phyloP scores from a whole-genome alignment of 805 yeast genomes.

The Danielia oregonensis region DNA sequence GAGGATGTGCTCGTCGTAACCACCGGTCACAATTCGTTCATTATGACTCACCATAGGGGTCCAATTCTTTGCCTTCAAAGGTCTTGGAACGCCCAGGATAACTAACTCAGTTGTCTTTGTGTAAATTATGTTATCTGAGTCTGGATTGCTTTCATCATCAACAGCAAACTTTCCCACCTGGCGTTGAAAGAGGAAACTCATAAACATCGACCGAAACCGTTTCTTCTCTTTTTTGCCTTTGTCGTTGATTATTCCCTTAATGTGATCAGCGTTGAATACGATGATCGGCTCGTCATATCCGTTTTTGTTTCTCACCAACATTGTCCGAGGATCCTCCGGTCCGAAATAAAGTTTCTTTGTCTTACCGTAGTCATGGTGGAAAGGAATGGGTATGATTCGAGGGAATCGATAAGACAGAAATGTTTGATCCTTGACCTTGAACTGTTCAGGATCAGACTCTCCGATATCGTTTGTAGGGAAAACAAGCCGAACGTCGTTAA shows the following conservation, averaged over 20 bases:
- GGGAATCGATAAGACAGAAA: conserved; percentile 11
- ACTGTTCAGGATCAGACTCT: conserved; percentile 3
- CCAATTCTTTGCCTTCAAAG: conserved; percentile 34
- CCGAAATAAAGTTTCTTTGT: conserved; percentile 29
- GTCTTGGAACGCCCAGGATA: neutral
- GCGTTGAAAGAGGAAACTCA: conserved; percentile 8
- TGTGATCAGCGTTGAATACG: conserved; percentile 33
- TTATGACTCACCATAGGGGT: conserved; percentile 32
- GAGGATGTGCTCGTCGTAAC: conserved; percentile 26
- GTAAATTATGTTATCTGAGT: no score
- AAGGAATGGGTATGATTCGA: conserved; percentile 9
- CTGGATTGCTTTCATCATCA: neutral
- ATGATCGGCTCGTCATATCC: conserved; percentile 46
- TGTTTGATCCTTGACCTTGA: conserved; percentile 2
- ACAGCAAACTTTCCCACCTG: conserved; percentile 10
- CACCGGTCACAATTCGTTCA: conserved; percentile 14
- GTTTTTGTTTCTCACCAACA: conserved; percentile 27
- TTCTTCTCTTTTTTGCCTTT: neutral
- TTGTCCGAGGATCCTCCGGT: conserved; percentile 50
- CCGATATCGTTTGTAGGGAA: conserved; percentile 18
- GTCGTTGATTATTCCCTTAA: neutral
- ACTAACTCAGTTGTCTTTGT: conserved; percentile 7
- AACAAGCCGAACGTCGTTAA: conserved; percentile 18
- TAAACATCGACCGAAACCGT: neutral
- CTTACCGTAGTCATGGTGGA: conserved; percentile 18